phyloP scores from a whole-genome alignment of 2,329 filamentous ascomycete species.

The Trichoderma sp. region DNA sequence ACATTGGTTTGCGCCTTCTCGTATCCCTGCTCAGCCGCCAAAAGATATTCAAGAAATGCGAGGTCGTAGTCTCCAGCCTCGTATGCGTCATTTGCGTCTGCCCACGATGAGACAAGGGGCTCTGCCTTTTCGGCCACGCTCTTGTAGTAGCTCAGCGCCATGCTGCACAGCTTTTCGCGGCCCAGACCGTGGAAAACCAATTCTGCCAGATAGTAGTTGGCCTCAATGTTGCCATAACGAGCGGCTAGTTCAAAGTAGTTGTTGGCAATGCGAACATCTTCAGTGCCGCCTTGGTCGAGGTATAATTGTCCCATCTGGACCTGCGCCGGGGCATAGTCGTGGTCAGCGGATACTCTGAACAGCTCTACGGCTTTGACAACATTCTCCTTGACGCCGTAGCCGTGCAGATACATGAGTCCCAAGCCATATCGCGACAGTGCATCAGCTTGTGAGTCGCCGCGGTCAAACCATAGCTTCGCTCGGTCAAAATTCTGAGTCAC shows the following conservation, averaged over 20 bases:
- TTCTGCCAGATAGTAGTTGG: constrained; percentile 89
- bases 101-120: constrained; percentile 71
- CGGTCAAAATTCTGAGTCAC: constrained; percentile 73
- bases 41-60: constrained; percentile 76
- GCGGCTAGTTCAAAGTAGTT: constrained; percentile 87
- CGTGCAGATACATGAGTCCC: constrained; percentile 79
- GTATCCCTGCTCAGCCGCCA: constrained; percentile 90
- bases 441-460: constrained; percentile 72
- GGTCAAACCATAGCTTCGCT: constrained; percentile 79
- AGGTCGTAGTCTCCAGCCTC: constrained; percentile 74
- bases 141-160: constrained; percentile 81
- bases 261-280: constrained; percentile 72
- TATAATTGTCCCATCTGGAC: constrained; percentile 81
- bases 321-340: constrained; percentile 76
- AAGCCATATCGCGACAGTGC: constrained; percentile 80
- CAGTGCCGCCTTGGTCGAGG: constrained; percentile 71
- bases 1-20: constrained; percentile 88
- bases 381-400: constrained; percentile 69
- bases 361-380: constrained; percentile 68
- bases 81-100: constrained; percentile 79
- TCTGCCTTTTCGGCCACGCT: constrained; percentile 72
- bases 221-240: constrained; percentile 79
- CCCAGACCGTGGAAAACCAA: constrained; percentile 78
- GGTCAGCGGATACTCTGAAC: constrained; percentile 76
- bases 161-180: constrained; percentile 71